These are phyloP conservation scores for Stygiomarasmius scandens DNA, from an alignment of 1,284 basidiomycete species.

Conservation along the genomic window DNA sequence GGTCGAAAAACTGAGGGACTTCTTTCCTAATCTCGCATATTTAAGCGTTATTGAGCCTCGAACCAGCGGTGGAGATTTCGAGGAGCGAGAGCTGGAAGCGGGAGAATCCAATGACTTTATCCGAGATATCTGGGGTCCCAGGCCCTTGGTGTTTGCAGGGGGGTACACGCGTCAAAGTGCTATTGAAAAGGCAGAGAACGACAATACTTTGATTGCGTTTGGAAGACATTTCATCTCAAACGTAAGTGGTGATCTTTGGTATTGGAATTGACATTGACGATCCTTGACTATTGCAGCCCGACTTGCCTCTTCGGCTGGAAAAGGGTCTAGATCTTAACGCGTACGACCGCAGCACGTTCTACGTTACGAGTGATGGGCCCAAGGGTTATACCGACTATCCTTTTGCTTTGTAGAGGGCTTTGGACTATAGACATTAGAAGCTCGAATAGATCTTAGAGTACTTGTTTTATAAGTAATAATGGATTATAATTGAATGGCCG, in stretches of 20 bases:
- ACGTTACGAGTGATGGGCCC: background rate
- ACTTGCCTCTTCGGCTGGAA: background rate
- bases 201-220: slow-evolving; percentile 7
- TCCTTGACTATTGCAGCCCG: background rate
- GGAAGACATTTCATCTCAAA: slow-evolving; percentile 11
- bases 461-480: too few species aligned
- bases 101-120: slow-evolving; percentile 11
- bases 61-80: slow-evolving; percentile 7
- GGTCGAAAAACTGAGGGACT: slow-evolving; percentile 23
- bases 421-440: too few species aligned
- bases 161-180: slow-evolving; percentile 8
- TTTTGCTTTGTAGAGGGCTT: background rate
- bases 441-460: too few species aligned
- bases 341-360: slow-evolving; percentile 8
- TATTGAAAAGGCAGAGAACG: slow-evolving; percentile 2
- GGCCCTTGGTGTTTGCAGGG: slow-evolving; percentile 3
- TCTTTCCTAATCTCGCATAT: slow-evolving; percentile 46
- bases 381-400: slow-evolving; percentile 10
- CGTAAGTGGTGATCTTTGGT: background rate
- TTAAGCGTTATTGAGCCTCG: slow-evolving; percentile 46
- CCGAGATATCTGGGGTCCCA: slow-evolving; percentile 12
- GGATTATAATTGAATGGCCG: too few species aligned
- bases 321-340: background rate
- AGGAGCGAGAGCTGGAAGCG: background rate
- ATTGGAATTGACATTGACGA: background rate